Conservation (phyloP, 805 yeast genomes). For the Saturnispora serradocipensis region DNA sequence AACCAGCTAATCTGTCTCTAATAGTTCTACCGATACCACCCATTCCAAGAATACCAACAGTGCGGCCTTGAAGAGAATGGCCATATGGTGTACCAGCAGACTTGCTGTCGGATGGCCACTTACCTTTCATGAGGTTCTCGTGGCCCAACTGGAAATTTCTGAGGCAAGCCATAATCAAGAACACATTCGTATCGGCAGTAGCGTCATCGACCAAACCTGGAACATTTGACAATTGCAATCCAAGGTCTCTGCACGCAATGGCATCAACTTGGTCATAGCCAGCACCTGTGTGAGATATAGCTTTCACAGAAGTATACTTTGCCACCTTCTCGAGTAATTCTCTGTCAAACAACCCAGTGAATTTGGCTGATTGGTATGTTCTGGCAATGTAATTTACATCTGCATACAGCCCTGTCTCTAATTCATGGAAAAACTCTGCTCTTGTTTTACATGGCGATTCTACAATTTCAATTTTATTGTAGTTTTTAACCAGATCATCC, state of each 20-base stretch:
- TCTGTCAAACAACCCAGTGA: constrained; percentile 35
- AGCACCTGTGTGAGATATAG: constrained; percentile 43
- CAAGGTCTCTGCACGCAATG: constrained; percentile 29
- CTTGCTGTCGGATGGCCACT: constrained; percentile 42
- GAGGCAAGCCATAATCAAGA: constrained; percentile 39
- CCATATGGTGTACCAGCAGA: constrained; percentile 54
- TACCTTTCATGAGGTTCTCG: constrained; percentile 42
- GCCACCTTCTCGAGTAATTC: constrained; percentile 33
- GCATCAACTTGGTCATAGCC: constrained; percentile 50
- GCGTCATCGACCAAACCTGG: constrained; percentile 45
- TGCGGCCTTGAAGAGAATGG: constrained; percentile 64
- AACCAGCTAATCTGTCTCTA: constrained; percentile 60
- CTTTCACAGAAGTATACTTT: constrained; percentile 27
- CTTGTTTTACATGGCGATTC: constrained; percentile 33
- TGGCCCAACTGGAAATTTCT: constrained; percentile 56
- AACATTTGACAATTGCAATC: constrained; percentile 42
- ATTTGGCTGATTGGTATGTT: constrained; percentile 31
- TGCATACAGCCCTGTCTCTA: constrained; percentile 27
- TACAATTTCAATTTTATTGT: constrained; percentile 35
- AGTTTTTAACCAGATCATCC: constrained; percentile 29
- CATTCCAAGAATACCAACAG: constrained; percentile 75
- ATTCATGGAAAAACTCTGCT: constrained; percentile 33
- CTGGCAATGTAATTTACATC: constrained; percentile 33
- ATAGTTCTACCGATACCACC: constrained; percentile 87
- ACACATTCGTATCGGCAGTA: constrained; percentile 52